A percentile compares a stretch with the other conserved stretches of the same genome.
Evolutionary conservation across 208 protist genomes (phyloP).

Genomic region (Leishmania arabica): DNA sequence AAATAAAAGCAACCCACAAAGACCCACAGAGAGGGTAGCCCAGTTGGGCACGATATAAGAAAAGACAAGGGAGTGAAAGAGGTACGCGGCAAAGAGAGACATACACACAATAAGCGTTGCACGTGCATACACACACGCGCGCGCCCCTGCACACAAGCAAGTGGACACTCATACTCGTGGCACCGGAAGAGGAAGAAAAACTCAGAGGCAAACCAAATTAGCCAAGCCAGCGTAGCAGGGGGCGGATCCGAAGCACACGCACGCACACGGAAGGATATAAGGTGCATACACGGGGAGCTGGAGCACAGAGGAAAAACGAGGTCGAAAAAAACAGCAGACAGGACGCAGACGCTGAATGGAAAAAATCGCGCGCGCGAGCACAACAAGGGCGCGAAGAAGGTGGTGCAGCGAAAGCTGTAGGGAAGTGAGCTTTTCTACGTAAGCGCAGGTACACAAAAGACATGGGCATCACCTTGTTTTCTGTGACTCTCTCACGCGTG

Average conservation of each 20-base stretch:
- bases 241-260: too few species aligned
- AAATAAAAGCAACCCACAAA: background rate
- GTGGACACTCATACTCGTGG: background rate
- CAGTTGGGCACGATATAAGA: background rate
- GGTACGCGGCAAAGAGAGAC: background rate
- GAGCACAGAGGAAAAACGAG: background rate
- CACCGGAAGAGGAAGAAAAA: background rate
- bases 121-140: background rate
- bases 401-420: background rate
- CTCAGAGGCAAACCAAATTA: background rate
- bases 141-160: background rate
- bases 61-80: slow-evolving; percentile 3
- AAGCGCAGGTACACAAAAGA: background rate
- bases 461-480: background rate
- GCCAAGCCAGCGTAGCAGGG: background rate
- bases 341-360: too few species aligned
- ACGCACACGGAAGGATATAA: background rate
- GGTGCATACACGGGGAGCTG: background rate
- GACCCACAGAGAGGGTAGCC: background rate
- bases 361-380: too few species aligned
- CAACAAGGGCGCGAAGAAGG: background rate
- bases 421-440: background rate
- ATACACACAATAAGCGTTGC: background rate
- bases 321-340: too few species aligned
- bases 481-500: background rate